Evolutionary conservation across 345 rosid genomes (phyloP).

Genomic region (Psidium guajava): DNA sequence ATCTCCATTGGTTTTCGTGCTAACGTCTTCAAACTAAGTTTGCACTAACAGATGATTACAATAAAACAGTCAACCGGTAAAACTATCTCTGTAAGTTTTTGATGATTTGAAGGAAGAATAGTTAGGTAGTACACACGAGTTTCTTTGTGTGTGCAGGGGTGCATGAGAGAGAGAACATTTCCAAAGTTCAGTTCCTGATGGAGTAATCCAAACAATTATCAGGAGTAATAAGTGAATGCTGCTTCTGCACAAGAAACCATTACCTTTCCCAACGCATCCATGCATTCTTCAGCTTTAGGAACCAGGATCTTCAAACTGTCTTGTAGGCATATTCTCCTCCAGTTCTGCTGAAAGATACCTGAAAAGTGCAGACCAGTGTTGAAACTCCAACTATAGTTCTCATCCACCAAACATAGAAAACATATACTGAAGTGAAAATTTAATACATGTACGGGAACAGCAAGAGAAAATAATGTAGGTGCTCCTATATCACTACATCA

Average conservation of each 20-base stretch:
- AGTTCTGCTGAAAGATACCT: background rate
- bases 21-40: background rate
- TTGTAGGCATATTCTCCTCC: background rate
- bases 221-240: background rate
- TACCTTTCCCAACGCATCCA: background rate
- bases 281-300: background rate
- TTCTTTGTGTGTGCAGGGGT: background rate
- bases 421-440: background rate
- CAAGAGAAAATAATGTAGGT: background rate
- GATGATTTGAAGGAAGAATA: background rate
- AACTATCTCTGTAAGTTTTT: background rate
- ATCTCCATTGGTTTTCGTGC: conserved; percentile 29
- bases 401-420: background rate
- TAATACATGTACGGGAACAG: background rate
- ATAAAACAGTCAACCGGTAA: background rate
- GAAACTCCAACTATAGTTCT: background rate
- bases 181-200: background rate
- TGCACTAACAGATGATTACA: background rate
- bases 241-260: background rate
- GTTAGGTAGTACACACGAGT: background rate
- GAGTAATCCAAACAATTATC: background rate
- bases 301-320: background rate
- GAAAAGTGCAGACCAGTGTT: background rate
- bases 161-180: background rate
- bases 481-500: background rate